phyloP scores from a whole-genome alignment of 2,329 filamentous ascomycete genomes.

The Apiospora sp. region DNA sequence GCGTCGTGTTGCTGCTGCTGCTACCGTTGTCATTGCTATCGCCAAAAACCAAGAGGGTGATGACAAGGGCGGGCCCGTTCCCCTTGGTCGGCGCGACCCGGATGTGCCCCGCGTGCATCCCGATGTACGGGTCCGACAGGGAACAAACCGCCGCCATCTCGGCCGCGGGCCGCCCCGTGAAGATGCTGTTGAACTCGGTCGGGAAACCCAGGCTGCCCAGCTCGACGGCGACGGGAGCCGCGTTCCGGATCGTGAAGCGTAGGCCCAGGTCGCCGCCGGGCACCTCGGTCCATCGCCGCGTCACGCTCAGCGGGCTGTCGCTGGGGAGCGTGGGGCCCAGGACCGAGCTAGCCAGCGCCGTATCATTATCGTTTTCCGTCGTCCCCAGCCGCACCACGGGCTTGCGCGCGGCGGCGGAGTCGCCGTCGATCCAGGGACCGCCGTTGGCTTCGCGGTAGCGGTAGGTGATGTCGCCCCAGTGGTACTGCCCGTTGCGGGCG shows the following conservation, averaged over 20 bases:
- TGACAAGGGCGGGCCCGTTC: conserved; percentile 59
- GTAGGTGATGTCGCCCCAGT: conserved; percentile 65
- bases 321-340: conserved; percentile 51
- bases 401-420: conserved; percentile 53
- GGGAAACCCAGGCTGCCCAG: conserved; percentile 66
- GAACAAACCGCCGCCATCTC: conserved; percentile 61
- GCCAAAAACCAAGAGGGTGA: conserved; percentile 55
- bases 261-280: conserved; percentile 57
- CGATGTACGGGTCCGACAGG: conserved; percentile 67
- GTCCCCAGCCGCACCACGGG: conserved; percentile 39
- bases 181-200: conserved; percentile 69
- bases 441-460: conserved; percentile 54
- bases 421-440: conserved; percentile 54
- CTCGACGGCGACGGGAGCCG: conserved; percentile 50
- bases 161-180: conserved; percentile 56
- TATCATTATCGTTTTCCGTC: neutral
- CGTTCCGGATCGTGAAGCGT: conserved; percentile 59
- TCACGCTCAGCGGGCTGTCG: conserved; percentile 51
- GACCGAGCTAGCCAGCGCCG: conserved; percentile 48
- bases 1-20: conserved; percentile 40
- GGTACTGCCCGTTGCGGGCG: conserved; percentile 61
- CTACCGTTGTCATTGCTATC: conserved; percentile 36
- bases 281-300: conserved; percentile 59
- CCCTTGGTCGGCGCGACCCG: conserved; percentile 61
- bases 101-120: conserved; percentile 64